Base-by-base conservation (phyloP, 768 basidiomycete species). In the Agaricus sinodeliciosus region DNA sequence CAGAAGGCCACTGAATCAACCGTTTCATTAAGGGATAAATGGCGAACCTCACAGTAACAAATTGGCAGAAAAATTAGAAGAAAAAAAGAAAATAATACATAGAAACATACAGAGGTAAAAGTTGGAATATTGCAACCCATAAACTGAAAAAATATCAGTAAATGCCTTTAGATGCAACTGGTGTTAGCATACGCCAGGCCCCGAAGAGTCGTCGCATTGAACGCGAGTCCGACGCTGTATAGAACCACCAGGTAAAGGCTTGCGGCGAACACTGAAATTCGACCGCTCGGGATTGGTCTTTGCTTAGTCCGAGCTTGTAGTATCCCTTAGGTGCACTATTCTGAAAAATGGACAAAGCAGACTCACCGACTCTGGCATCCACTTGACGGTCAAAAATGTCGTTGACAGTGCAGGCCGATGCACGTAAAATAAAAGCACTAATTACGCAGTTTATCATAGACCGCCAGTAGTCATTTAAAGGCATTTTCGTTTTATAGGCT, bases 1-100 rank as follows among this genome's bases (percentile, higher is more conserved):
- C 78, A 57, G 82, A 80, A 0, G 81, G 81, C 80, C 80, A 83
- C 56, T 80, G 65, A 0, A 80, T 82, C 34, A 74, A 63, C 7
- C 80, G 70, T 58, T 83, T 83, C 48, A 81, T 66, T 5, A 82
- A 67, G 11, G 81, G 81, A 60, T 78, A 79, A 45, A 77, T 62
- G 7, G 69, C 67, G 55, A 72, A 72, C 35, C 72, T 75, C 39
- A 11, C 5, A n/a, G 12, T 4, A 13, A 37, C 11, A 37, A 37
- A 4, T 39, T 35, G 41, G n/a, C 36, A 15, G 22, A 22, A 27
- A 36, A 45, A 34, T 31, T 11, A 31, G 31, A 31, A 11, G 31
- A 2, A 31, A 8, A 51, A 11, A 19, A 35, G 27, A 8, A 51
- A 11, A 19, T 28, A 22, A 27, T 19, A 13, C 8, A 39, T 35